These are phyloP conservation scores for Zychaea mexicana DNA, from an alignment of 371 early-diverging fungal genomes.

Conservation along the genomic window DNA sequence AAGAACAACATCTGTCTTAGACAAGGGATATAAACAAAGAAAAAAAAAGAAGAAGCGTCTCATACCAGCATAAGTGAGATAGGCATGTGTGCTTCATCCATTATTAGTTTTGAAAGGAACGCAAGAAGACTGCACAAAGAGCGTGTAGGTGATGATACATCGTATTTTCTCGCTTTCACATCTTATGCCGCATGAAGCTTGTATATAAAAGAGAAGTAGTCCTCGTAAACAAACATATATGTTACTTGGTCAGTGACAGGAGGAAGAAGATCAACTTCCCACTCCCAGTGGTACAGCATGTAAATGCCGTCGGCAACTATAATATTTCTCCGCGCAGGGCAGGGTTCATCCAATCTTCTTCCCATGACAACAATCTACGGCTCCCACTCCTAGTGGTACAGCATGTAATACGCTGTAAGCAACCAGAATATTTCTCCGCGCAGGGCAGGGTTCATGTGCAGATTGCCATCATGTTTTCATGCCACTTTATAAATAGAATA, in stretches of 20 bases:
- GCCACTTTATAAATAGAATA: constrained; percentile 21
- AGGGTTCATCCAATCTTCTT: constrained; percentile 19
- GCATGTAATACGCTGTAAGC: constrained; percentile 16
- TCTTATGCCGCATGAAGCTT: neutral
- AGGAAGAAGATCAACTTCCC: constrained; percentile 12
- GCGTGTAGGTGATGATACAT: neutral
- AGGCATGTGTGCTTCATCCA: too few species aligned
- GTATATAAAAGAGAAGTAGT: neutral
- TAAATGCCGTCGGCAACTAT: constrained; percentile 17
- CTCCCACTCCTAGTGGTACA: constrained; percentile 10
- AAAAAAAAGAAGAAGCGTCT: neutral
- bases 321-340: constrained; percentile 29
- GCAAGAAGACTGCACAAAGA: neutral
- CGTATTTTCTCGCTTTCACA: neutral
- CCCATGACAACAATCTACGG: constrained; percentile 14
- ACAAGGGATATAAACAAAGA: neutral
- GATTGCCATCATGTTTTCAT: constrained; percentile 26
- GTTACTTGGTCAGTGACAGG: constrained; percentile 3
- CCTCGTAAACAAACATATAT: neutral
- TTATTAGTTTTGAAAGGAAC: too few species aligned
- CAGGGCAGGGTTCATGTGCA: constrained; percentile 27
- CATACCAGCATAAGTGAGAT: neutral
- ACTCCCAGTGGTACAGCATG: constrained; percentile 10
- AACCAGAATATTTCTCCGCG: constrained; percentile 25
- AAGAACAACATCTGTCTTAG: neutral